Evolutionary conservation across 1,139 yeast genomes (phyloP).

Genomic region (Nadsonia commutata): DNA sequence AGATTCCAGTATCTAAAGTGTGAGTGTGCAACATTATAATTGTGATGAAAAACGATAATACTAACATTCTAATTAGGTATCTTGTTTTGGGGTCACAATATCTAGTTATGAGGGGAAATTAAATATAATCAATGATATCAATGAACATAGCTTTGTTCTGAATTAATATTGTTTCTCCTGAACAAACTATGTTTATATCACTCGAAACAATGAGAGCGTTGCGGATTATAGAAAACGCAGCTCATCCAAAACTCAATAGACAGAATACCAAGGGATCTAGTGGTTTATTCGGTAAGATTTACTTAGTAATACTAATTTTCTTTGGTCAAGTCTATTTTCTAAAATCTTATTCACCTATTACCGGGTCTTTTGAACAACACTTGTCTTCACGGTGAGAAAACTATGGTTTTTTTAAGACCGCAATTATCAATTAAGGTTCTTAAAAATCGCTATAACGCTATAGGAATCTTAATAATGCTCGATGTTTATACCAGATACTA

Average conservation of each 20-base stretch:
- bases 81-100: neutral
- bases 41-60: no score
- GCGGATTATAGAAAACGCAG: neutral
- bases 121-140: neutral
- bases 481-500: no score
- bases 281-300: neutral
- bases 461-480: neutral
- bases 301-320: no score
- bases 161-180: neutral
- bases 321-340: no score
- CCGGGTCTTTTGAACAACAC: neutral
- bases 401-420: neutral
- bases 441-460: neutral
- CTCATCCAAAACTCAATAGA: neutral
- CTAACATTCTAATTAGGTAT: neutral
- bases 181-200: neutral
- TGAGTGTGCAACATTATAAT: no score
- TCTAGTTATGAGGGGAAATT: neutral
- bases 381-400: neutral
- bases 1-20: no score
- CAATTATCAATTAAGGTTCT: neutral
- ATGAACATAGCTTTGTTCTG: neutral
- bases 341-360: no score
- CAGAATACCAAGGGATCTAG: neutral
- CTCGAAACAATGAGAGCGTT: neutral